phyloP scores from a whole-genome alignment of 192 early-diverging fungal genomes.

The Umbelopsis sp. region DNA sequence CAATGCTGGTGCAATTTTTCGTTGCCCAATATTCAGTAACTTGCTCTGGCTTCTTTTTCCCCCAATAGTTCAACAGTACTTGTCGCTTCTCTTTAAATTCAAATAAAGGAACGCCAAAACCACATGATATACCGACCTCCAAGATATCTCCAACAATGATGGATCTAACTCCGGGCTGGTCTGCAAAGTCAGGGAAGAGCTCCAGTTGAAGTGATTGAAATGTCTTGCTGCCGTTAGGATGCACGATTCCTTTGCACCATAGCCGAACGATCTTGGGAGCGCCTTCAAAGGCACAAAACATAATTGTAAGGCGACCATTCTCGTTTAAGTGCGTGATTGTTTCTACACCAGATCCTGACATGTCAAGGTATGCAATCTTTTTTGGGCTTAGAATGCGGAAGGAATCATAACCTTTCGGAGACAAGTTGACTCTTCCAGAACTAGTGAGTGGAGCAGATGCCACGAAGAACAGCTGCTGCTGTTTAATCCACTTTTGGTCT shows the following conservation, averaged over 20 bases:
- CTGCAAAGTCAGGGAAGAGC: constrained; percentile 47
- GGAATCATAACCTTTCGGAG: constrained; percentile 63
- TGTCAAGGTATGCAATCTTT: constrained; percentile 44
- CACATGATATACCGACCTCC: constrained; percentile 61
- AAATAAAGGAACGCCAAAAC: constrained; percentile 62
- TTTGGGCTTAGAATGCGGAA: constrained; percentile 49
- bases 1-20: constrained; percentile 57
- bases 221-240: constrained; percentile 47
- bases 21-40: constrained; percentile 38
- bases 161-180: constrained; percentile 49
- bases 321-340: constrained; percentile 67
- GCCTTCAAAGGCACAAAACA: constrained; percentile 70
- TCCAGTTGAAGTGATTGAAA: constrained; percentile 48
- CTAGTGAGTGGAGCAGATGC: constrained; percentile 53
- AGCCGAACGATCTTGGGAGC: constrained; percentile 60
- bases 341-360: constrained; percentile 55
- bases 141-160: constrained; percentile 59
- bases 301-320: constrained; percentile 66
- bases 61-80: constrained; percentile 46
- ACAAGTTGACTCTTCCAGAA: constrained; percentile 57
- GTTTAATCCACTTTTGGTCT: constrained; percentile 53
- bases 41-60: constrained; percentile 41
- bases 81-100: constrained; percentile 54
- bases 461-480: constrained; percentile 65
- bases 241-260: constrained; percentile 54